Conservation (phyloP, 2,329 filamentous ascomycete species). For the Fusarium nanum region DNA sequence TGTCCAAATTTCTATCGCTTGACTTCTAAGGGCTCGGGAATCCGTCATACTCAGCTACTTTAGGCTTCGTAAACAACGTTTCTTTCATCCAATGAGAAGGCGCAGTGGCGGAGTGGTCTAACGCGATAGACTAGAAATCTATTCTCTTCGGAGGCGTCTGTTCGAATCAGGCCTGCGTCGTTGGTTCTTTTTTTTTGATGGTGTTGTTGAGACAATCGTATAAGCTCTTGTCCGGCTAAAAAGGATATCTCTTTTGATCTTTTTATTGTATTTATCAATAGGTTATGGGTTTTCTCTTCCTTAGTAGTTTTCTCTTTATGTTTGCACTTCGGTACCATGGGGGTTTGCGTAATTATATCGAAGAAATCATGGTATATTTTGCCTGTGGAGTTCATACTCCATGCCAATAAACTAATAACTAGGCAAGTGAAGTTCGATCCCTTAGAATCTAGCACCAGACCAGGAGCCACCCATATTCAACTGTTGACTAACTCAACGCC, state of each 20-base stretch:
- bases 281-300: no score
- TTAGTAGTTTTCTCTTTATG: no score
- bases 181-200: not conserved
- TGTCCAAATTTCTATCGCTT: not conserved
- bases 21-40: not conserved
- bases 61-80: not conserved
- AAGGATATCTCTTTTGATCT: no score
- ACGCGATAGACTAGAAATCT: conserved; percentile 11
- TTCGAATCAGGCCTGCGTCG: conserved; percentile 11
- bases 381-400: conserved; percentile 24
- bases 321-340: no score
- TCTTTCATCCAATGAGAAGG: not conserved
- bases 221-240: no score
- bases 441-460: not conserved
- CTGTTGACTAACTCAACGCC: conserved; percentile 42
- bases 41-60: not conserved
- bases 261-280: no score
- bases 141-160: conserved; percentile 12
- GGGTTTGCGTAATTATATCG: not conserved
- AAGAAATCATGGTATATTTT: conserved; percentile 20
- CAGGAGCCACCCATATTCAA: conserved; percentile 35
- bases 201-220: not conserved
- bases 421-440: conserved; percentile 24
- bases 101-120: conserved; percentile 10
- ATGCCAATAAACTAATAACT: conserved; percentile 16